Percentiles rank a stretch among this genome's conserved stretches.
These are phyloP conservation scores for Rhynchospora tenuis DNA, from an alignment of 176 grass and related monocot species.

Conservation along the genomic window DNA sequence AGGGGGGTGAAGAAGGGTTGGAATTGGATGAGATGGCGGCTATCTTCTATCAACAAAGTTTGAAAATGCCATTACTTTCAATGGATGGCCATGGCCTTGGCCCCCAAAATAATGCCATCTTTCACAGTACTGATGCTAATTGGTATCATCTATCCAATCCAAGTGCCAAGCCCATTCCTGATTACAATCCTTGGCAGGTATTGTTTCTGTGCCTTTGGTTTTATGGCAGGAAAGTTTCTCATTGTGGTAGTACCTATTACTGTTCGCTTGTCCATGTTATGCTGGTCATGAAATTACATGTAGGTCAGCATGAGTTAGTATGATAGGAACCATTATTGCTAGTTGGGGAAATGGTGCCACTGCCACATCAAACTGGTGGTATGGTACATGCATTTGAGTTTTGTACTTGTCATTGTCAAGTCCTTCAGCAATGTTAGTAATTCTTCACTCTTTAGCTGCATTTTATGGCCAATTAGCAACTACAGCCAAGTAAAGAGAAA, in stretches of 20 bases:
- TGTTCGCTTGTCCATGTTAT: background rate
- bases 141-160: background rate
- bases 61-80: background rate
- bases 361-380: background rate
- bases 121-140: background rate
- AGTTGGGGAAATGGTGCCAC: background rate
- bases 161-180: background rate
- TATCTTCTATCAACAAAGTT: conserved; percentile 14
- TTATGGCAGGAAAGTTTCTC: background rate
- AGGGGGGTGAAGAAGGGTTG: conserved; percentile 1
- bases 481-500: background rate
- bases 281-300: background rate
- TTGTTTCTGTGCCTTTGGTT: background rate
- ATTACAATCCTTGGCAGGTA: conserved; percentile 17
- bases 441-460: background rate
- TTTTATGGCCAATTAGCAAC: background rate
- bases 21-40: conserved; percentile 32
- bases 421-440: background rate
- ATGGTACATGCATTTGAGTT: background rate
- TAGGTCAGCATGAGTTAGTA: background rate
- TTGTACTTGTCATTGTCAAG: background rate
- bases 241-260: background rate
- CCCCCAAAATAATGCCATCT: background rate
- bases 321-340: background rate
- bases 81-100: background rate